These are phyloP conservation scores for Pseudocercospora cruenta DNA, from an alignment of 2,329 filamentous ascomycete species.

Conservation along the genomic window DNA sequence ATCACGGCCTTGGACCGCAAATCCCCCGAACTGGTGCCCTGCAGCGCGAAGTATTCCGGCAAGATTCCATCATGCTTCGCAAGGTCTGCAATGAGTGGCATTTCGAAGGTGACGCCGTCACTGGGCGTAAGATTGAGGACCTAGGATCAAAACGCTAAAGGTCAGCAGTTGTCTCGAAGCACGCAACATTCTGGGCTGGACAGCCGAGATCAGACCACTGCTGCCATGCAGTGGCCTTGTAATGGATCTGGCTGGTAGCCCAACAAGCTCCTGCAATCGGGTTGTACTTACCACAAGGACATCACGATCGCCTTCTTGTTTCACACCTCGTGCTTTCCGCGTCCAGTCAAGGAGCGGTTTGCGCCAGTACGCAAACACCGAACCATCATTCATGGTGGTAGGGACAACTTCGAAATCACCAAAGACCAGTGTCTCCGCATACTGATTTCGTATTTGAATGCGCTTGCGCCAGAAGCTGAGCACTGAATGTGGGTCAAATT, in stretches of 20 bases:
- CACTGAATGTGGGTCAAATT: conserved; percentile 8
- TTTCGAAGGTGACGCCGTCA: conserved; percentile 15
- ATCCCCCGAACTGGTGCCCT: neutral
- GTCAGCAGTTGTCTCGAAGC: neutral
- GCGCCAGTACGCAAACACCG: conserved; percentile 27
- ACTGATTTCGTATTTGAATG: conserved; percentile 19
- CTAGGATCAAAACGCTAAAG: neutral
- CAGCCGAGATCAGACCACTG: neutral
- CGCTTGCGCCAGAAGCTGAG: conserved; percentile 28
- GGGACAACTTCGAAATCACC: conserved; percentile 25
- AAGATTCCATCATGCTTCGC: neutral
- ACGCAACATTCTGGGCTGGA: neutral
- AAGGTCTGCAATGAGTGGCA: conserved; percentile 14
- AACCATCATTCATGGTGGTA: conserved; percentile 13
- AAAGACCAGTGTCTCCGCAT: conserved; percentile 21
- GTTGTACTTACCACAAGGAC: conserved; percentile 22
- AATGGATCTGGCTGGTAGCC: too few relatives aligned
- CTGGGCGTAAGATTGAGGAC: conserved; percentile 15
- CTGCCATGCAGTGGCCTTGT: neutral
- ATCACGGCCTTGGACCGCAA: neutral
- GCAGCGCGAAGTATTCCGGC: conserved; percentile 1
- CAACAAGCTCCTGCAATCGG: too few relatives aligned
- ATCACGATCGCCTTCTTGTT: conserved; percentile 2
- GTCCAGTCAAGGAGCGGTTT: neutral
- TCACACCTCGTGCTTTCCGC: neutral